Evolutionary conservation across 306 rosid genomes (phyloP).

Genomic region (Pterocarpus macrocarpus): DNA sequence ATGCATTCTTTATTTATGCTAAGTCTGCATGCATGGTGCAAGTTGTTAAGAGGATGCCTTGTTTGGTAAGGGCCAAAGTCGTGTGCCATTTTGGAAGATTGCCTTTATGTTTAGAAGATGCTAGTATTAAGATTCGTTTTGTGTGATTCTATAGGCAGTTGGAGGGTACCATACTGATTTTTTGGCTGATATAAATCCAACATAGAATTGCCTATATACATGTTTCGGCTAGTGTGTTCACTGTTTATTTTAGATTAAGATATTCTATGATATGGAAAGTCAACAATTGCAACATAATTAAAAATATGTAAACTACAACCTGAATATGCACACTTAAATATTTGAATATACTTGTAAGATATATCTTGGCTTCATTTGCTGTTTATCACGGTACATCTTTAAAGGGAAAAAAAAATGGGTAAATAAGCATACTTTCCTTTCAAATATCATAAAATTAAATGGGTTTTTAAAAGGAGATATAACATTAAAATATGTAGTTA

Average conservation of each 20-base stretch:
- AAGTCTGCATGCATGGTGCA: neutral
- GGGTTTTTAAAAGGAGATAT: too few species aligned
- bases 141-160: slow-evolving; percentile 31
- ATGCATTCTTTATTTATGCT: neutral
- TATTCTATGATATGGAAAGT: too few species aligned
- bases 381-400: too few species aligned
- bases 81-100: neutral
- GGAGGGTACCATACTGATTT: neutral
- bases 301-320: too few species aligned
- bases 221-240: slow-evolving; percentile 10
- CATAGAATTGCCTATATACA: slow-evolving; percentile 3
- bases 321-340: too few species aligned
- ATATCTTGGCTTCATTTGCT: neutral
- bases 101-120: slow-evolving; percentile 35
- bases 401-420: too few species aligned
- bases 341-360: neutral
- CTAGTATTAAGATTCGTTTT: slow-evolving; percentile 7
- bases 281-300: too few species aligned
- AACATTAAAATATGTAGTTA: too few species aligned
- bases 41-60: neutral
- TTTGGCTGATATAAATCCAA: neutral
- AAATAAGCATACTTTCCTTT: too few species aligned
- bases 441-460: too few species aligned
- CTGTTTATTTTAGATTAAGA: neutral
- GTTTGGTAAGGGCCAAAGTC: slow-evolving; percentile 22